phyloP scores from a whole-genome alignment of 2,329 filamentous ascomycete species.

The Verticillium zaregamsianum region DNA sequence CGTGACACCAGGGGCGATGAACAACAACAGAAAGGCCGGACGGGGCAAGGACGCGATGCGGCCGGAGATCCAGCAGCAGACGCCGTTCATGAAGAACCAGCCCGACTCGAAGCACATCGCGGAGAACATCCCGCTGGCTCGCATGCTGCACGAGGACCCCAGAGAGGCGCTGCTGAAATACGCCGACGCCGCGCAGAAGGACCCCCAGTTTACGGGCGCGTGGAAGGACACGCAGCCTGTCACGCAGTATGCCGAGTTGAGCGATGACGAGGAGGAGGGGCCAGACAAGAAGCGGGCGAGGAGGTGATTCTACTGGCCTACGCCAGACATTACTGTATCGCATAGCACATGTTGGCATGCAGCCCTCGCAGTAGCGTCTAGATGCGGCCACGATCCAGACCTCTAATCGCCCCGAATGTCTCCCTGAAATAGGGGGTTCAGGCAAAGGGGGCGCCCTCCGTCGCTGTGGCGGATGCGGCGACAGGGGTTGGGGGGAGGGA shows the following conservation, averaged over 20 bases:
- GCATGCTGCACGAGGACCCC: slow-evolving; percentile 95
- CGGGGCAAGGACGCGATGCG: slow-evolving; percentile 72
- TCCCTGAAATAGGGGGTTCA: not conserved
- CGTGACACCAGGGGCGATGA: slow-evolving; percentile 60
- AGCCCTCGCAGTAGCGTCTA: not conserved
- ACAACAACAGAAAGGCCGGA: slow-evolving; percentile 72
- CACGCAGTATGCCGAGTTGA: slow-evolving; percentile 84
- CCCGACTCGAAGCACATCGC: slow-evolving; percentile 88
- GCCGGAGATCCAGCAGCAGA: slow-evolving; percentile 79
- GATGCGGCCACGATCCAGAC: not conserved
- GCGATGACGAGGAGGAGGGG: slow-evolving; percentile 57
- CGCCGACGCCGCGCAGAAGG: slow-evolving; percentile 85
- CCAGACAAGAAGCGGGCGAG: slow-evolving; percentile 38
- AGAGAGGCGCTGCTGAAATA: slow-evolving; percentile 92
- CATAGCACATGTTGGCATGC: not conserved
- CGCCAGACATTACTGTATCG: not conserved
- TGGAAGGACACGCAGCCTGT: slow-evolving; percentile 91
- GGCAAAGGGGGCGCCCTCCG: not conserved
- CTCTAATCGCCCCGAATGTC: not conserved
- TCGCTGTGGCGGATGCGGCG: not conserved
- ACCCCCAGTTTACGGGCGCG: slow-evolving; percentile 90
- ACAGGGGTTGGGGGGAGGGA: not conserved
- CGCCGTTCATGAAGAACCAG: slow-evolving; percentile 85
- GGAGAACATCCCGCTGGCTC: slow-evolving; percentile 82
- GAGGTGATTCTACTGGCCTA: not conserved